These are phyloP conservation scores for Monosporascus sp. DNA, from an alignment of 2,329 filamentous ascomycete genomes.

Conservation along the genomic window DNA sequence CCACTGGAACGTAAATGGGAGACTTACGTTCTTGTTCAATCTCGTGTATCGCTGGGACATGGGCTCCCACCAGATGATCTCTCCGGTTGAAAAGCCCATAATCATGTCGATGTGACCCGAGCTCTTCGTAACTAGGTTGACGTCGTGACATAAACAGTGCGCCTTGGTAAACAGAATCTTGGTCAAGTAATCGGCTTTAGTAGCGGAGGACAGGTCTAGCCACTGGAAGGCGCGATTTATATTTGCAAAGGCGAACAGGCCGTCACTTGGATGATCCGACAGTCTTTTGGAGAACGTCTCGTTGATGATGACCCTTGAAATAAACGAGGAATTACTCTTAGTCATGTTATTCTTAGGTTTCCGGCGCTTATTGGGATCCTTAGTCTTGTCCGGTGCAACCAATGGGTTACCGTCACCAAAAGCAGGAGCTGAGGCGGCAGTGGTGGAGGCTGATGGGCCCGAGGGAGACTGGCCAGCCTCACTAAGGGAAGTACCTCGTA, in stretches of 20 bases:
- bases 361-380: conserved; percentile 72
- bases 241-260: conserved; percentile 88
- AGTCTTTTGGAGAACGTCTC: conserved; percentile 75
- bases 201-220: conserved; percentile 77
- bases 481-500: conserved; percentile 47
- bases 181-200: conserved; percentile 82
- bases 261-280: conserved; percentile 70
- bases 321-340: conserved; percentile 98
- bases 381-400: conserved; percentile 56
- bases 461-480: conserved; percentile 33
- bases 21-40: conserved; percentile 85
- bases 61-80: conserved; percentile 98
- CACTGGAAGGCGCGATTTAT: conserved; percentile 94
- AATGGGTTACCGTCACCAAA: conserved; percentile 85
- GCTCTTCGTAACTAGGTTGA: conserved; percentile 78
- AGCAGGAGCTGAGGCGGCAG: conserved; percentile 49
- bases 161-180: conserved; percentile 97
- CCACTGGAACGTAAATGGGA: not conserved
- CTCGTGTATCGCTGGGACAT: conserved; percentile 93
- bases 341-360: conserved; percentile 98
- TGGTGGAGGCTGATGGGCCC: conserved; percentile 26
- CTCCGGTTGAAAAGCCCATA: conserved; percentile 92
- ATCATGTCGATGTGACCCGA: conserved; percentile 79
- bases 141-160: conserved; percentile 89
- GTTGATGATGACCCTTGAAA: conserved; percentile 91